phyloP scores from a whole-genome alignment of 2,329 filamentous ascomycete species.

The Sarocladium kiliense region DNA sequence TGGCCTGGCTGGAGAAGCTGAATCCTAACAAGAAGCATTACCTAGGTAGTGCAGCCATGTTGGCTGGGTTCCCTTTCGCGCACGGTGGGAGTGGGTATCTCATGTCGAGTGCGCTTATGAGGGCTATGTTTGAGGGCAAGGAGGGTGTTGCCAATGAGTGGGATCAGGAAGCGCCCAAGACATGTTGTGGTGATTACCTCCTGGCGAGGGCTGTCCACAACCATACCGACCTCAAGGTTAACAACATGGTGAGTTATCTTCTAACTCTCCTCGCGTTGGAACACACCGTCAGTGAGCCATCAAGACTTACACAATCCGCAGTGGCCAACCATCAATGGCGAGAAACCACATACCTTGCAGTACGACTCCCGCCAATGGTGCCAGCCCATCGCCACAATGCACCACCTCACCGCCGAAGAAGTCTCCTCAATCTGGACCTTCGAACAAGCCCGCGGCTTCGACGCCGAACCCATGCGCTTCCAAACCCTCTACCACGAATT shows the following conservation, averaged over 20 bases:
- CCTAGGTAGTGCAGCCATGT: conserved; percentile 42
- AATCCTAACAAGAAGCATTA: conserved; percentile 40
- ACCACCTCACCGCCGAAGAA: conserved; percentile 47
- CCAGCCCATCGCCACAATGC: conserved; percentile 51
- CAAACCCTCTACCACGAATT: conserved; percentile 44
- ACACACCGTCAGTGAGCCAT: neutral
- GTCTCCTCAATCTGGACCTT: conserved; percentile 46
- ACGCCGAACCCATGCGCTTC: conserved; percentile 30
- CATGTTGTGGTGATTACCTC: conserved; percentile 49
- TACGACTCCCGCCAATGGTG: conserved; percentile 47
- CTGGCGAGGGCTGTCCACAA: conserved; percentile 41
- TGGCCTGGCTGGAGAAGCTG: conserved; percentile 40
- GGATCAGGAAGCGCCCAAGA: conserved; percentile 32
- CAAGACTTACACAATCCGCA: conserved; percentile 17
- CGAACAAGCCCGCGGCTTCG: conserved; percentile 35
- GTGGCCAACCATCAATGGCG: conserved; percentile 51
- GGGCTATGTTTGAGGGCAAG: conserved; percentile 34
- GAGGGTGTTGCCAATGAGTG: conserved; percentile 40
- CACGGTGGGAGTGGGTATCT: conserved; percentile 54
- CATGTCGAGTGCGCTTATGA: conserved; percentile 47
- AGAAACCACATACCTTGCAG: conserved; percentile 47
- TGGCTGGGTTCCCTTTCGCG: conserved; percentile 39
- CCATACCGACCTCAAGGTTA: conserved; percentile 33
- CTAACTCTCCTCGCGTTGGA: neutral
- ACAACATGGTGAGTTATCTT: conserved; percentile 32